A percentile compares a stretch with the other conserved stretches of the same genome.
These are phyloP conservation scores for Suhomyces faveliae DNA, from an alignment of 805 yeast genomes.

Conservation along the genomic window DNA sequence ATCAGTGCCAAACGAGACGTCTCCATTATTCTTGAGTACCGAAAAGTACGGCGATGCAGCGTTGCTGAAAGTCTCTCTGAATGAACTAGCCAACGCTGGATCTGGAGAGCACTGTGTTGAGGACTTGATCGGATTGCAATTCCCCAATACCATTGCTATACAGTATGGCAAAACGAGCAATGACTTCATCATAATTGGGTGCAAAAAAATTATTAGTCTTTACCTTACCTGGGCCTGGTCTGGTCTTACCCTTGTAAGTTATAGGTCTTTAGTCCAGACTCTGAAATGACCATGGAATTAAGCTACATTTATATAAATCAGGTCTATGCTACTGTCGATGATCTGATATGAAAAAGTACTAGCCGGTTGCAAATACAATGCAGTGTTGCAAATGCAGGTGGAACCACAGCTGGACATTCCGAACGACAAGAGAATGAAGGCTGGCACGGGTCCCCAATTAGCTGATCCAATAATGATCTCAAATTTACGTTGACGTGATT, in stretches of 20 bases:
- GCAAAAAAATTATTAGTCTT: not conserved
- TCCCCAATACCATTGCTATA: slow-evolving; percentile 7
- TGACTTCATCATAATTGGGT: not conserved
- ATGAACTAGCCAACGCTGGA: slow-evolving; percentile 28
- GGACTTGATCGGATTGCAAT: slow-evolving; percentile 30
- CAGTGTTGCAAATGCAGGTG: no score
- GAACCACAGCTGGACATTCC: not conserved
- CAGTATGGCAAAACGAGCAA: not conserved
- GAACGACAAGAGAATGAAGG: not conserved
- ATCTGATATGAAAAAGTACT: not conserved
- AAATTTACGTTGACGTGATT: not conserved
- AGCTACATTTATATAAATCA: not conserved
- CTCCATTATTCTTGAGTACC: slow-evolving; percentile 8
- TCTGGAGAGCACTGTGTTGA: slow-evolving; percentile 25
- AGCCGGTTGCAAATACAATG: not conserved
- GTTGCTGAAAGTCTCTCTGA: slow-evolving; percentile 25
- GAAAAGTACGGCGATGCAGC: slow-evolving; percentile 9
- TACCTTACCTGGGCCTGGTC: not conserved
- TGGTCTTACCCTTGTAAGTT: not conserved
- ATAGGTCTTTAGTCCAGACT: not conserved
- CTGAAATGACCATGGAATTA: not conserved
- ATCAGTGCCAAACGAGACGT: slow-evolving; percentile 25
- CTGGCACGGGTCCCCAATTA: not conserved
- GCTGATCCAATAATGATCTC: not conserved
- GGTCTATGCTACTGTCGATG: not conserved